A percentile compares a stretch with the other conserved stretches of the same genome.
Conservation (phyloP, 495 filamentous ascomycete species). For the Apodospora peruviana region DNA sequence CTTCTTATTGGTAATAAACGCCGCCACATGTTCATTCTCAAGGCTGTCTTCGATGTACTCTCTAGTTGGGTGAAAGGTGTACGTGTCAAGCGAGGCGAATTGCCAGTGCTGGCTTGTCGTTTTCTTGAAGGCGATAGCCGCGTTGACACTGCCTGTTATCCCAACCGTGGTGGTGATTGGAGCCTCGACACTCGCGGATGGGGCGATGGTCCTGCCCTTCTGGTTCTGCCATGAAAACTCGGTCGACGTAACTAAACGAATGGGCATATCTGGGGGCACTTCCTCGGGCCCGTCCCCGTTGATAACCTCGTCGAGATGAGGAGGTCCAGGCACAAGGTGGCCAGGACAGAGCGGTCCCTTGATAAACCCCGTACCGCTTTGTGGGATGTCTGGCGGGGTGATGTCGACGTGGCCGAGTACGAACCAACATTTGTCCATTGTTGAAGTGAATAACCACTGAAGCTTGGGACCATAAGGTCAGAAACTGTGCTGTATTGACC, state of each 20-base stretch:
- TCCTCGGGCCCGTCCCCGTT: not conserved
- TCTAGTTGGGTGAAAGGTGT: not conserved
- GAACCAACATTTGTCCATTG: no score
- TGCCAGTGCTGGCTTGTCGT: not conserved
- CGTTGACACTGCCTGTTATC: not conserved
- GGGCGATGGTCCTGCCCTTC: not conserved
- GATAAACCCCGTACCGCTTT: no score
- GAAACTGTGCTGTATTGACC: no score
- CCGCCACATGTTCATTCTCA: not conserved
- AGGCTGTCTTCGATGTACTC: not conserved
- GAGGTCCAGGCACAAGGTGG: not conserved
- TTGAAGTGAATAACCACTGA: no score
- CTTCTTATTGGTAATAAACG: not conserved
- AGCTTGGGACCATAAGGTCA: no score
- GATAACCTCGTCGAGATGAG: not conserved
- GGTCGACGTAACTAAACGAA: not conserved
- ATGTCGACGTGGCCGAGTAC: no score
- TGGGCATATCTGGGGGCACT: not conserved
- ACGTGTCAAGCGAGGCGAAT: constrained; percentile 3
- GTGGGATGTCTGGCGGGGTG: no score
- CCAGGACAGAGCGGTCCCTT: not conserved
- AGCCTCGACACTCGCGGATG: not conserved
- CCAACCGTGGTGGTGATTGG: not conserved
- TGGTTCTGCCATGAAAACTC: not conserved
- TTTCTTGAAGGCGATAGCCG: not conserved